Evolutionary conservation across 306 rosid genomes (phyloP).

Genomic region (Vigna angularis): DNA sequence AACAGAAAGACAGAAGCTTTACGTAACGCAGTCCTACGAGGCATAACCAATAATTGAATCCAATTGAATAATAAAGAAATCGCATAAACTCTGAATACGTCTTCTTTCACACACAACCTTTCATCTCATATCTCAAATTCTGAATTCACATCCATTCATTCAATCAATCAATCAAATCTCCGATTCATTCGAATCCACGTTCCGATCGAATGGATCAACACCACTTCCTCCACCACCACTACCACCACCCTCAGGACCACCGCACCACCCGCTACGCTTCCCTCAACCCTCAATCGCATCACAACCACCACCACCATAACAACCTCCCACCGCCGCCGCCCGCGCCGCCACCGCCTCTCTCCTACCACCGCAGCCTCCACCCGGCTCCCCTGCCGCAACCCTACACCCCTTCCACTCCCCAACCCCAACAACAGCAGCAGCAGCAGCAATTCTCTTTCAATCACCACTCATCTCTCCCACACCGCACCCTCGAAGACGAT

Average conservation of each 20-base stretch:
- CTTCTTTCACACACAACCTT: background rate
- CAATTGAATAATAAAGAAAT: background rate
- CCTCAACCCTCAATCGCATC: conserved; percentile 12
- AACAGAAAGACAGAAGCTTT: background rate
- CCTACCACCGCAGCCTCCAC: conserved; percentile 27
- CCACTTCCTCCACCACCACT: conserved; percentile 39
- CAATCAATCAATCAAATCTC: background rate
- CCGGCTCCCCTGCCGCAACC: conserved; percentile 32
- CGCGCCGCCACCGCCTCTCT: background rate
- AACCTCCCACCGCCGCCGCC: conserved; percentile 29
- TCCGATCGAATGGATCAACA: conserved; percentile 41
- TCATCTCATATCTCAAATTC: background rate
- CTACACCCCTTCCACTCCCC: conserved; percentile 31
- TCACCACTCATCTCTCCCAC: background rate
- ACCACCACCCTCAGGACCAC: conserved; percentile 14
- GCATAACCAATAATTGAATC: background rate
- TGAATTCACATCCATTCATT: background rate
- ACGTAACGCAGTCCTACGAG: background rate
- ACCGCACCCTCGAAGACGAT: conserved; percentile 35
- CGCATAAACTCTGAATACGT: background rate
- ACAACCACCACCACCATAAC: background rate
- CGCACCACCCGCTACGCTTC: conserved; percentile 42
- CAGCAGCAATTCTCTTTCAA: conserved; percentile 33
- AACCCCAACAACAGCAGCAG: conserved; percentile 23
- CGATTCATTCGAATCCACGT: background rate